Evolutionary conservation across 1,284 basidiomycete genomes (phyloP), one percentile per base, ranked within the genome.

Genomic region (Trichosporon sp.): DNA sequence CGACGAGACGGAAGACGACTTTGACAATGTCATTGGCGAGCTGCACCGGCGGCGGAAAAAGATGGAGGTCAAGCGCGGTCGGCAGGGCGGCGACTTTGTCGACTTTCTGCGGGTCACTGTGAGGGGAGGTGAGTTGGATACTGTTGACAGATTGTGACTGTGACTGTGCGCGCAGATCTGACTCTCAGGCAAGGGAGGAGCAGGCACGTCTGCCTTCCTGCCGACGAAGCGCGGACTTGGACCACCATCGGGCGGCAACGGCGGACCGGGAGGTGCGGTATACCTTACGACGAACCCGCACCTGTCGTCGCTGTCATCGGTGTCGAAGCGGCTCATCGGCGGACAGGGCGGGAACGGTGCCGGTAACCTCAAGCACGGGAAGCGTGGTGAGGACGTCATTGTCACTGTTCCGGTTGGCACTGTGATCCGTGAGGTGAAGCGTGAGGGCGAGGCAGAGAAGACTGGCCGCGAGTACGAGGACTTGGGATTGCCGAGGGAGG

Each of bases 331-430:
- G 25, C 80, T 92, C 23, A 85, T 85, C 29, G 94, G 86, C 0
- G 82, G 84, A 1, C 79, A 85, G 23, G 95, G 93, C 9, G 82
- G 80, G 0, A 81, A 88, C 63, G 94, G 94, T 9, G 85, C 86
- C 62, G 92, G 95, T 0, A 87, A 89, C 13, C 93, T 89, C 87
- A 87, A 87, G 70, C 90, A 91, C 73, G 95, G 95, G 1, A 85
- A 84, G 67, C 85, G 85, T 60, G 91, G 87, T 0, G 76, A 84
- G 2, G 91, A 93, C 13, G 82, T 87, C 2, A 81, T 92, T 37
- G 85, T 97, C 61, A 82, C 84, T 36, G 92, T 97, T 0, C 95
- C 94, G 0, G 80, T 95, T 0, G 94, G 94, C 0, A 97, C 94
- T 0, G 86, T 96, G 63, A 87, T 97, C 4, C 85, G 86, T 34